phyloP scores from a whole-genome alignment of 2,329 filamentous ascomycete genomes.

The Paraphoma chrysanthemicola region DNA sequence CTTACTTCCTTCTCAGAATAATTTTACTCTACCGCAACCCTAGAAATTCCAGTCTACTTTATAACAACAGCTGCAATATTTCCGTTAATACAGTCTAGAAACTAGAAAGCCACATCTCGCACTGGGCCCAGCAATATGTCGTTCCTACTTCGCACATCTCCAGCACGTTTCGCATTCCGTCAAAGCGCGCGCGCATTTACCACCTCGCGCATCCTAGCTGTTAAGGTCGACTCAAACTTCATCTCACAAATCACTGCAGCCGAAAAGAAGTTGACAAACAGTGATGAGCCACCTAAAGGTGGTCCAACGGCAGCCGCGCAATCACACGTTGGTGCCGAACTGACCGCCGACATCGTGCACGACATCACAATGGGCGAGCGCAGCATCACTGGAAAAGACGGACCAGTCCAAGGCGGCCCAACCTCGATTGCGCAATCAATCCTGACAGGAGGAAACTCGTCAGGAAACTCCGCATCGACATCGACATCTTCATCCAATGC shows the following conservation, averaged over 20 bases:
- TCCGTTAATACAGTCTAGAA: too few species aligned
- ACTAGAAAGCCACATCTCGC: too few species aligned
- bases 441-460: not conserved
- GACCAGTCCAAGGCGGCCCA: slow-evolving; percentile 46
- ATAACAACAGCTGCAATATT: too few species aligned
- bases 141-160: slow-evolving; percentile 19
- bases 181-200: slow-evolving; percentile 12
- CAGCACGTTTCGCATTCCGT: slow-evolving; percentile 10
- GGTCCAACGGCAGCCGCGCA: slow-evolving; percentile 54
- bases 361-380: slow-evolving; percentile 54
- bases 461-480: slow-evolving; percentile 4
- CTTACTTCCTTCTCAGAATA: too few species aligned
- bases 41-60: too few species aligned
- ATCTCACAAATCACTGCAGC: slow-evolving; percentile 51
- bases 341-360: slow-evolving; percentile 45
- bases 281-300: slow-evolving; percentile 41
- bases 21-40: too few species aligned
- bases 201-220: slow-evolving; percentile 17
- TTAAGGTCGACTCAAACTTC: slow-evolving; percentile 46
- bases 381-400: slow-evolving; percentile 45
- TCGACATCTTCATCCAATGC: slow-evolving; percentile 5
- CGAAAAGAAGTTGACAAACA: slow-evolving; percentile 50
- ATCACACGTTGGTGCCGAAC: slow-evolving; percentile 40
- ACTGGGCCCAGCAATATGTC: slow-evolving; percentile 2
- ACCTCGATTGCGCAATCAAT: slow-evolving; percentile 47